Conservation (phyloP, 805 yeast genomes). For the Debaryomyces prosopidis region DNA sequence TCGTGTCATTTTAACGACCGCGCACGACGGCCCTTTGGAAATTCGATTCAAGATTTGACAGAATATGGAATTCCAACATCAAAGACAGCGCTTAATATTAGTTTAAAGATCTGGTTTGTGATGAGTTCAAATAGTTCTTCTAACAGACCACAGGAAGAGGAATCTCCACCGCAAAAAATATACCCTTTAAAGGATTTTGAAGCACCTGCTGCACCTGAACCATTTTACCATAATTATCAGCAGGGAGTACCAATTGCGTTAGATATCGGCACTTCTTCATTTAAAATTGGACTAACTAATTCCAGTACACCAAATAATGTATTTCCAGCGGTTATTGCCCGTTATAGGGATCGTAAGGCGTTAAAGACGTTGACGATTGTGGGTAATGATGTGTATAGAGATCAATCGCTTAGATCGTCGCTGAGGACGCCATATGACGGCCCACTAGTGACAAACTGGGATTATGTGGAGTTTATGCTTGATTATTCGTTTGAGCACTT, state of each 20-base stretch:
- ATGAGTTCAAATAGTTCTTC: background rate
- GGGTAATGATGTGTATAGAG: conserved; percentile 81
- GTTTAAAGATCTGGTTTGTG: background rate
- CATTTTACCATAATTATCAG: conserved; percentile 49
- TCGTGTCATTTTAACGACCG: background rate
- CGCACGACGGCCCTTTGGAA: background rate
- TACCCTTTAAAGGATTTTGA: conserved; percentile 43
- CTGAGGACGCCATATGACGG: conserved; percentile 87
- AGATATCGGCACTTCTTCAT: conserved; percentile 73
- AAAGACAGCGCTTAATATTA: background rate
- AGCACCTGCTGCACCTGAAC: conserved; percentile 42
- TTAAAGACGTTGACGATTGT: conserved; percentile 63
- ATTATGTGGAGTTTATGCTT: conserved; percentile 73
- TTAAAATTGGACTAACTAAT: conserved; percentile 61
- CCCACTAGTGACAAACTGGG: conserved; percentile 88
- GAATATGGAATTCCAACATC: background rate
- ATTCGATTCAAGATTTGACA: background rate
- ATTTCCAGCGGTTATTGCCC: conserved; percentile 69
- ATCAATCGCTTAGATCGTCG: conserved; percentile 64
- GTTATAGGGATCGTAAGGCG: conserved; percentile 77
- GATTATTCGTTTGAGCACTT: conserved; percentile 84
- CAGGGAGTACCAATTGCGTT: conserved; percentile 76
- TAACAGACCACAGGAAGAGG: conserved; percentile 11
- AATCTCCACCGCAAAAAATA: conserved; percentile 42
- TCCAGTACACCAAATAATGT: conserved; percentile 51